Evolutionary conservation across 768 basidiomycete genomes (phyloP).

Genomic region (Polyporus arcularius): DNA sequence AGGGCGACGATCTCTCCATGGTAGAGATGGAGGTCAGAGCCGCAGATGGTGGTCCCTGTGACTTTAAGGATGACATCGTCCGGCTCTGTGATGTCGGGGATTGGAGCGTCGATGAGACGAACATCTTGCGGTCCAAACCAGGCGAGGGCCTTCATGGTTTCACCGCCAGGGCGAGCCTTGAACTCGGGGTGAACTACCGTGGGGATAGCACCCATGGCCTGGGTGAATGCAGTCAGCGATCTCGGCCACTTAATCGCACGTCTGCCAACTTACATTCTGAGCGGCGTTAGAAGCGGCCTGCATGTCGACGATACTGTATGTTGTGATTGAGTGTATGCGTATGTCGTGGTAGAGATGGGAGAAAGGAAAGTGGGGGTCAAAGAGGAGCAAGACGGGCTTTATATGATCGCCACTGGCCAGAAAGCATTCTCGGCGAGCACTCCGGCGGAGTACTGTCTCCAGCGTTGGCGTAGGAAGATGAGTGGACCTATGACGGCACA

Average conservation of each 20-base stretch:
- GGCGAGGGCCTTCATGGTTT: slow-evolving; percentile 67
- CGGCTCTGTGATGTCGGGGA: slow-evolving; percentile 67
- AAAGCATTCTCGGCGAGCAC: neutral
- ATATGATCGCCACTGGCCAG: neutral
- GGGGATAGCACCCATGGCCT: slow-evolving; percentile 40
- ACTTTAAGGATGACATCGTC: slow-evolving; percentile 76
- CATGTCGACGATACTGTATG: neutral
- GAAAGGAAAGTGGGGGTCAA: too few relatives aligned
- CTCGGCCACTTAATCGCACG: neutral
- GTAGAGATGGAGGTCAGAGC: slow-evolving; percentile 65
- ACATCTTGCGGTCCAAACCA: slow-evolving; percentile 63
- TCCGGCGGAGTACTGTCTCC: neutral
- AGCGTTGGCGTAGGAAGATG: slow-evolving; percentile 2
- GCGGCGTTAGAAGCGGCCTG: slow-evolving; percentile 22
- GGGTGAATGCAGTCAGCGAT: neutral
- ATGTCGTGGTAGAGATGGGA: too few relatives aligned
- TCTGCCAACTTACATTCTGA: slow-evolving; percentile 26
- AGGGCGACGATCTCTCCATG: slow-evolving; percentile 70
- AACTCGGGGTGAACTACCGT: slow-evolving; percentile 45
- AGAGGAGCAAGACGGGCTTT: neutral
- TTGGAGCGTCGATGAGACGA: slow-evolving; percentile 46
- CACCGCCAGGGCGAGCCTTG: slow-evolving; percentile 49
- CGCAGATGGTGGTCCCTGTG: slow-evolving; percentile 62
- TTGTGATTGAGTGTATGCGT: neutral
- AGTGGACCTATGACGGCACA: slow-evolving; percentile 17